Base-by-base conservation (phyloP, 106 monocot genomes). In the Dendrobium catenatum region DNA sequence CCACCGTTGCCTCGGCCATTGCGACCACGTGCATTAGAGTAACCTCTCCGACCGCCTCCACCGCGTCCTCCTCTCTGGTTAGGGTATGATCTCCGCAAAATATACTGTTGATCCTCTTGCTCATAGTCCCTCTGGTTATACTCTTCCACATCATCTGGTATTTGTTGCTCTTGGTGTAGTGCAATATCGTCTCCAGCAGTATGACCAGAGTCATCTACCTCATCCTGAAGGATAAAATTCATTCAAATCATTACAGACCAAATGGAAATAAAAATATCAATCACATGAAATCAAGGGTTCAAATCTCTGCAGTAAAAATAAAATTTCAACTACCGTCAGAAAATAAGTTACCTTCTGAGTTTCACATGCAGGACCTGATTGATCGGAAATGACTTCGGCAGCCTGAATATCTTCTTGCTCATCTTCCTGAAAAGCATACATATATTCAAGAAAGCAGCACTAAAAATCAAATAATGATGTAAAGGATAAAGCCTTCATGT, bases 21-120 rank as follows among this genome's bases (percentile, higher is more conserved):
- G 74, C 82, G 87, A 41, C 85, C 87, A 47, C 85, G 79, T 4
- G 79, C 80, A 48, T 82, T 83, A 1, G 73, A 9, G 49, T 42
- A 74, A 49, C 80, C 87, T 76, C 90, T 75, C n/a, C 86, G 70
- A 27, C 73, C 82, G 59, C 88, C 64, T 19, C 74, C 43, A 18
- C 74, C 86, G 1, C 87, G 83, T 40, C 85, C 77, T 4, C 88
- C 86, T 51, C 87, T 76, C 64, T 87, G 89, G 26, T 64, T 87
- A 22, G 72, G 86, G 77, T 89, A 90, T 46, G 79, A 1, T 31
- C 81, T 84, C 13, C 85, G 85, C 0, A 51, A 58, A 29, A 72
- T 68, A 48, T 84, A 72, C 16, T 42, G 74, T 5, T 74, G 87
- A 46, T 88, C 90, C 11, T 19, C 85, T n/a, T 61, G 80, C 19